Conservation (phyloP, 768 basidiomycete genomes). For the Amanita brunnescens region DNA sequence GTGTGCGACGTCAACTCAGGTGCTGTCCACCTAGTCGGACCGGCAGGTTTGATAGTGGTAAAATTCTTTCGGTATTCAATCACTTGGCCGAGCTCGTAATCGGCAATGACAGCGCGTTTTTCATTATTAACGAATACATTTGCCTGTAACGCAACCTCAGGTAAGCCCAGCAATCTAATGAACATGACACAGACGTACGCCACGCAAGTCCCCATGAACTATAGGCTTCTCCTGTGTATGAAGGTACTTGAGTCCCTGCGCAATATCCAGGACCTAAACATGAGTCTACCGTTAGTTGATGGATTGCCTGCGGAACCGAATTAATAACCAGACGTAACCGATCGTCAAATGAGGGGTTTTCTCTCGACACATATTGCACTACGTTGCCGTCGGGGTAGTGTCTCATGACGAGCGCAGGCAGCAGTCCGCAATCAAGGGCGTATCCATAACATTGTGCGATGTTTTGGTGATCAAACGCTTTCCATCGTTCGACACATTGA, state of each 20-base stretch:
- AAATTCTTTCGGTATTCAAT: conserved; percentile 15
- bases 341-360: background rate
- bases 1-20: conserved; percentile 22
- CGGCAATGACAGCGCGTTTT: conserved; percentile 18
- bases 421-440: background rate
- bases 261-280: conserved; percentile 8
- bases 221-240: conserved; percentile 11
- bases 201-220: conserved; percentile 21
- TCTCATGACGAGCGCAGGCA: background rate
- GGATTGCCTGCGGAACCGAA: background rate
- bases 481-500: background rate
- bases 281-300: background rate
- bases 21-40: conserved; percentile 22
- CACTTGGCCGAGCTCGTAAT: conserved; percentile 20
- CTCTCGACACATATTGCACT: background rate
- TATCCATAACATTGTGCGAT: background rate
- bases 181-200: conserved; percentile 5
- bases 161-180: background rate
- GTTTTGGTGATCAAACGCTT: background rate
- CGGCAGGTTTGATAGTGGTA: conserved; percentile 17
- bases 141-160: conserved; percentile 8
- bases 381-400: background rate
- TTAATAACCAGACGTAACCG: background rate
- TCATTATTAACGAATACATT: conserved; percentile 20
- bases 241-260: conserved; percentile 17